A percentile compares a stretch with the other conserved stretches of the same genome.
Conservation (phyloP, 345 rosid genomes). For the Angophora floribunda region DNA sequence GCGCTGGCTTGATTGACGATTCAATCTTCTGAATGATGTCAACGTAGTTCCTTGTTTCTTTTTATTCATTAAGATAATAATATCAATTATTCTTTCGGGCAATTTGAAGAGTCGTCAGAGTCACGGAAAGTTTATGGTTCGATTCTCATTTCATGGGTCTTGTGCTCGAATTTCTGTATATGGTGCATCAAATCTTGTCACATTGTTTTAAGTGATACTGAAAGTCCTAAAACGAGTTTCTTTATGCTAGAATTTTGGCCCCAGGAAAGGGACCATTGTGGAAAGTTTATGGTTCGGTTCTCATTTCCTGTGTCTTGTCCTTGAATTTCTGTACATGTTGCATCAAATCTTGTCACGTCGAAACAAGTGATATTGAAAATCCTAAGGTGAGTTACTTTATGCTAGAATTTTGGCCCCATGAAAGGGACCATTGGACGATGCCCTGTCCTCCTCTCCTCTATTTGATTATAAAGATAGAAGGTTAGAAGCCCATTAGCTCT, state of each 20-base stretch:
- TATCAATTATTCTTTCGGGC: not conserved
- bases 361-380: not conserved
- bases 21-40: not conserved
- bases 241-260: not conserved
- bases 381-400: not conserved
- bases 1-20: conserved; percentile 1
- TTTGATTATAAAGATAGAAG: not conserved
- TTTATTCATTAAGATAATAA: not conserved
- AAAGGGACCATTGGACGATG: not conserved
- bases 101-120: not conserved
- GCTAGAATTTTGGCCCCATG: not conserved
- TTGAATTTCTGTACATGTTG: not conserved
- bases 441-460: not conserved
- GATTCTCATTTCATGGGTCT: not conserved
- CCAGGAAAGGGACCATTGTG: no score
- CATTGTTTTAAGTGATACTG: not conserved
- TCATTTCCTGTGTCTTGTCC: not conserved
- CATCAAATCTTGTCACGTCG: not conserved
- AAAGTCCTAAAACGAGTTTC: not conserved
- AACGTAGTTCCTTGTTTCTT: not conserved
- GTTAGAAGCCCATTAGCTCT: not conserved
- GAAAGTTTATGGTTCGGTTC: not conserved
- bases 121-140: not conserved
- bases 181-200: not conserved
- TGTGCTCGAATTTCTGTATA: not conserved